phyloP scores from a whole-genome alignment of 2,329 filamentous ascomycete genomes.

The Penicillium sp. region DNA sequence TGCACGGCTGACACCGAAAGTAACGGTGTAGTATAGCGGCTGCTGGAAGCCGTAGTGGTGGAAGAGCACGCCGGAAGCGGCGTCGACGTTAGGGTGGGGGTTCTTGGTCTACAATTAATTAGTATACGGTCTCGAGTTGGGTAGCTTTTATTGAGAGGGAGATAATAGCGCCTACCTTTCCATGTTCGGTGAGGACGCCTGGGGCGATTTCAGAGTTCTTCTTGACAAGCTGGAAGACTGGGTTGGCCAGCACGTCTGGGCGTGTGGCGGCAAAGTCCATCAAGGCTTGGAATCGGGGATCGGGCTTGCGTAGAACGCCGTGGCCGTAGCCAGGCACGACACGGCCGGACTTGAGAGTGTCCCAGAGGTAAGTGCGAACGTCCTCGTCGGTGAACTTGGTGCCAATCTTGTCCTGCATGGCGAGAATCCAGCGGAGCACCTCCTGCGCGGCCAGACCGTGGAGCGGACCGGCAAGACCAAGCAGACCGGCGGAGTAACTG shows the following conservation, averaged over 20 bases:
- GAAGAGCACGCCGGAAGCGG: conserved; percentile 90
- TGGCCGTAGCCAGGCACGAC: conserved; percentile 96
- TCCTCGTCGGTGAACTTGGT: conserved; percentile 77
- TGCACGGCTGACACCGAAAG: conserved; percentile 69
- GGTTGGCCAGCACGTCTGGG: conserved; percentile 82
- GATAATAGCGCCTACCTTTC: conserved; percentile 63
- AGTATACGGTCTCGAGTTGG: not conserved
- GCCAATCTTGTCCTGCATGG: conserved; percentile 91
- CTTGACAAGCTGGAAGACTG: conserved; percentile 92
- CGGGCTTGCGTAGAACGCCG: conserved; percentile 93
- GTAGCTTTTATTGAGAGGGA: not conserved
- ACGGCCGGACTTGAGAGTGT: conserved; percentile 87
- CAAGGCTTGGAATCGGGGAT: conserved; percentile 92
- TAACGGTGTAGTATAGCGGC: conserved; percentile 88
- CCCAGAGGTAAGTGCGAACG: conserved; percentile 89
- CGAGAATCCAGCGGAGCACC: conserved; percentile 92
- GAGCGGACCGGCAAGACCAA: conserved; percentile 91
- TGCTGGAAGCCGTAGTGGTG: conserved; percentile 98
- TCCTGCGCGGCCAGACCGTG: conserved; percentile 96
- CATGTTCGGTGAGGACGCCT: conserved; percentile 87
- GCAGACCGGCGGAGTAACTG: conserved; percentile 92
- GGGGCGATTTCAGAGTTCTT: conserved; percentile 92
- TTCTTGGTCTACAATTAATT: conserved; percentile 73
- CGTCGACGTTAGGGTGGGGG: conserved; percentile 96
- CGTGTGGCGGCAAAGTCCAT: conserved; percentile 92